Evolutionary conservation across 1,284 basidiomycete genomes (phyloP).

Genomic region (Ganoderma sinense): DNA sequence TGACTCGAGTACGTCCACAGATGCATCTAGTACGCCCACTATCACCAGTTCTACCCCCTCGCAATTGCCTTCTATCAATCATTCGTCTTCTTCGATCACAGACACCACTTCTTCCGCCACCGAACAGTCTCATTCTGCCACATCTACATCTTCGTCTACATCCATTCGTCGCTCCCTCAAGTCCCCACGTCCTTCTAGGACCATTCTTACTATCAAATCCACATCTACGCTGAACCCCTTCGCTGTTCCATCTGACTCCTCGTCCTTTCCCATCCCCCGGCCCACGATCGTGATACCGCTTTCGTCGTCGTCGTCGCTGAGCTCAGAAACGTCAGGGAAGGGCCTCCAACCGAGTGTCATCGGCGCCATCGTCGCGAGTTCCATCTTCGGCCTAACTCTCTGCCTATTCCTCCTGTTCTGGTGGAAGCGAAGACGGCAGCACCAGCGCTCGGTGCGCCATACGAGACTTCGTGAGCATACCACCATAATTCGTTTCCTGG

Average conservation of each 20-base stretch:
- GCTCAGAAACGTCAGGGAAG: neutral
- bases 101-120: neutral
- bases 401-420: neutral
- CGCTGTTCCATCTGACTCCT: neutral
- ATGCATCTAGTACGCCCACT: neutral
- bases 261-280: neutral
- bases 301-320: neutral
- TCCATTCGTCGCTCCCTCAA: neutral
- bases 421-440: neutral
- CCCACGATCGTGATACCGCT: neutral
- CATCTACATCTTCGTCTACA: neutral
- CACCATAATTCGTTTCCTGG: too few species aligned
- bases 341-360: neutral
- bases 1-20: neutral
- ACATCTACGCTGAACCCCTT: neutral
- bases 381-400: neutral
- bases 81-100: neutral
- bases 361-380: neutral
- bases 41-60: neutral
- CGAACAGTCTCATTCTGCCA: neutral
- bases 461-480: neutral
- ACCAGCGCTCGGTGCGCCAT: neutral
- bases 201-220: neutral
- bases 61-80: neutral
- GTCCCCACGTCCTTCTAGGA: neutral